Base-by-base conservation (phyloP, 1,139 yeast genomes). In the Pichia sp. region DNA sequence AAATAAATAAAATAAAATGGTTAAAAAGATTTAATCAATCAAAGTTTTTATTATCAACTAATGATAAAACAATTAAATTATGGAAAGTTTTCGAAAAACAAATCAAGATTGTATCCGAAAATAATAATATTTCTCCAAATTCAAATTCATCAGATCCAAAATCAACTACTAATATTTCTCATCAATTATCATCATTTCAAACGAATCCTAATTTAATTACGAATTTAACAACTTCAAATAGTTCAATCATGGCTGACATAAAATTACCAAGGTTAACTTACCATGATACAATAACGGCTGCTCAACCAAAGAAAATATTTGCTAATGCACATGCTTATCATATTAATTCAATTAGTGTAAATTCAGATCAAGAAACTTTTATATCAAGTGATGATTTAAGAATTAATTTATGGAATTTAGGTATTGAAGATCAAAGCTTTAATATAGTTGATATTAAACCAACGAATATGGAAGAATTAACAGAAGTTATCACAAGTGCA, bases 261-360 rank as follows among this genome's bases (percentile, higher is more conserved):
- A 82, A 81, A 57, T 73, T 94, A 54, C 99, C 99, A 28, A 80
- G 87, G 62, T 72, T 87, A 68, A 82, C 95, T 28, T 73, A 87
- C 48, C 98, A 92, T 66, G 98, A 94, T 66, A 89, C 89, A 58
- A 85, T 94, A 58, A 85, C 92, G 49, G 94, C 95, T 34, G 97
- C 98, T 1, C 87, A 90, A 55, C 98, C 98, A 28, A 86, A 92
- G 60, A 80, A 82, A 57, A 83, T 90, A 49, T 94, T 86, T 65
- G 80, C 95, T 41, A 94, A 94, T 67, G 98, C 97, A 20, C 99
- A 94, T 67, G 95, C 98, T 35, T 94, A 94, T 67, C 98, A 94
- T 66, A 92, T 94, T 63, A 92, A 94, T 68, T 87, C 97, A 39
- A 87, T 94, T 59, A 85, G 96, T 47, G 83, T 89, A 54, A 94